phyloP scores from a whole-genome alignment of 2,329 filamentous ascomycete genomes.

The Myriosclerotinia duriaeana region DNA sequence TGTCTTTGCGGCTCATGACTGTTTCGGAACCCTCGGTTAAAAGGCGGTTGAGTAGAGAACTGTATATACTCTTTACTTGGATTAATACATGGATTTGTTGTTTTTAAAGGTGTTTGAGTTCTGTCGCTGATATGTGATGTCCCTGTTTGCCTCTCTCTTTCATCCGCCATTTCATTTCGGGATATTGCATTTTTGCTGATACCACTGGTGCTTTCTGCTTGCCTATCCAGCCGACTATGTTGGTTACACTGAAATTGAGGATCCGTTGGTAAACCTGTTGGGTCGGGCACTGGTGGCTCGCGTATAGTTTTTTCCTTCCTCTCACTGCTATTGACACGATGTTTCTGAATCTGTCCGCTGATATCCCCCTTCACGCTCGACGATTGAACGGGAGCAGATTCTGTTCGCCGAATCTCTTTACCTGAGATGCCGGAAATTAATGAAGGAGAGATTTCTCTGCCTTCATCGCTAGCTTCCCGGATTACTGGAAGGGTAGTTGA shows the following conservation, averaged over 20 bases:
- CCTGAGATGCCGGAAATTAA: background rate
- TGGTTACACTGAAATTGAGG: background rate
- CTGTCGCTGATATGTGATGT: background rate
- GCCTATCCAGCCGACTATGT: background rate
- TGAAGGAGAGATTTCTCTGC: background rate
- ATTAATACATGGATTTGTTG: background rate
- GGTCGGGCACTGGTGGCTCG: background rate
- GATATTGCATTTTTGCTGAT: background rate
- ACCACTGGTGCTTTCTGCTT: background rate
- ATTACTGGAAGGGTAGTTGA: slow-evolving; percentile 31
- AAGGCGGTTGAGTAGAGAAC: no score
- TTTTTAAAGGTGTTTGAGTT: no score
- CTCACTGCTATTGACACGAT: background rate
- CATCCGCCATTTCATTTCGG: background rate
- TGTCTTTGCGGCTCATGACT: background rate
- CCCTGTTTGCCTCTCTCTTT: background rate
- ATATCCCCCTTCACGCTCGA: background rate
- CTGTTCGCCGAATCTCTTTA: slow-evolving; percentile 11
- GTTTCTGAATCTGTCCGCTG: background rate
- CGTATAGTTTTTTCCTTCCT: background rate
- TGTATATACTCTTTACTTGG: background rate
- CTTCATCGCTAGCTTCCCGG: slow-evolving; percentile 1
- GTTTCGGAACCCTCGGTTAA: background rate
- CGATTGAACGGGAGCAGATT: slow-evolving; percentile 4
- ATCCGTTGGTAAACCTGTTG: background rate